Percentiles rank a stretch among this genome's conserved stretches.
Evolutionary conservation across 179 eudicot species (phyloP).

Genomic region (Patellifolia procumbens): DNA sequence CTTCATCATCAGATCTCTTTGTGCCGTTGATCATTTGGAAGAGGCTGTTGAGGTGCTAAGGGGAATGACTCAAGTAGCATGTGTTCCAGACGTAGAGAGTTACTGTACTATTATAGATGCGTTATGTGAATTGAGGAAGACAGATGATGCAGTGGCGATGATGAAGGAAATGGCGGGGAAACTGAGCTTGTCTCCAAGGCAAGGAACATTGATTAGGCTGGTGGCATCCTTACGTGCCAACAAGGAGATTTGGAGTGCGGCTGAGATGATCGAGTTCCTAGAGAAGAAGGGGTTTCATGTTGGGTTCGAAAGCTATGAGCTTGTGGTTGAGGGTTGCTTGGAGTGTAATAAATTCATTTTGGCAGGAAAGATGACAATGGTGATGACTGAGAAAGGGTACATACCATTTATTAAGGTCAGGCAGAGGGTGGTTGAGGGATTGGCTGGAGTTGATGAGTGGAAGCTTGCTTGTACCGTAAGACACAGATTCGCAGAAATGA

Average conservation of each 20-base stretch:
- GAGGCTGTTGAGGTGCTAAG: constrained; percentile 64
- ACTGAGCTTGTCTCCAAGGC: constrained; percentile 57
- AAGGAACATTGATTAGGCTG: constrained; percentile 53
- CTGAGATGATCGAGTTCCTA: constrained; percentile 64
- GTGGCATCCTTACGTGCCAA: constrained; percentile 54
- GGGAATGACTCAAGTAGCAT: constrained; percentile 58
- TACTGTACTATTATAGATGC: constrained; percentile 55
- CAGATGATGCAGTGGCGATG: constrained; percentile 34
- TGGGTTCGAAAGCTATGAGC: constrained; percentile 71
- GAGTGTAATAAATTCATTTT: constrained; percentile 56
- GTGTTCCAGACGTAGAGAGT: constrained; percentile 70
- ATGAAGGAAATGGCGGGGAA: constrained; percentile 68
- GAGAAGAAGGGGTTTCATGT: constrained; percentile 45
- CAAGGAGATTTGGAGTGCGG: constrained; percentile 63
- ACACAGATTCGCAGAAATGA: constrained; percentile 58
- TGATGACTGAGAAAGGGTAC: constrained; percentile 67
- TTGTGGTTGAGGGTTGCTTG: constrained; percentile 71
- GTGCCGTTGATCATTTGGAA: constrained; percentile 59
- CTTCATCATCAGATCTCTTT: constrained; percentile 69
- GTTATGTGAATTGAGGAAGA: constrained; percentile 52
- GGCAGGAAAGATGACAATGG: constrained; percentile 65
- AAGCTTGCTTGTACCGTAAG: constrained; percentile 71
- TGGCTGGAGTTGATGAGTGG: constrained; percentile 65
- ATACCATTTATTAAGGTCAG: constrained; percentile 74
- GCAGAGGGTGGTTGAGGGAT: constrained; percentile 73